A percentile compares a stretch with the other conserved stretches of the same genome.
These are phyloP conservation scores for Deinandra increscens DNA, from an alignment of 129 eudicot species.

Conservation along the genomic window DNA sequence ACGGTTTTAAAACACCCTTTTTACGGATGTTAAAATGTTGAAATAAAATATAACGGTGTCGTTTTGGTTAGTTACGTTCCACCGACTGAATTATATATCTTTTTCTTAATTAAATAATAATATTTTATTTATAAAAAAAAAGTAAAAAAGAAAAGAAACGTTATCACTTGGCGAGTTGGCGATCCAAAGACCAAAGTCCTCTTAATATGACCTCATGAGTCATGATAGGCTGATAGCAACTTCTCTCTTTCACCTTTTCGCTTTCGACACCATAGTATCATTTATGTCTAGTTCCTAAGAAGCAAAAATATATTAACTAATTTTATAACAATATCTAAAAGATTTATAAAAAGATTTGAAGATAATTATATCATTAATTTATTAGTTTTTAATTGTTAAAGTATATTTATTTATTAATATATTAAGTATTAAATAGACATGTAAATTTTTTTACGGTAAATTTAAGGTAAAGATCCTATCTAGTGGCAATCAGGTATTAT, in stretches of 20 bases:
- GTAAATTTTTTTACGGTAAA: too few species aligned
- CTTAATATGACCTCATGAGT: conserved; percentile 18
- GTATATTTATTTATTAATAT: too few species aligned
- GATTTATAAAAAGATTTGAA: too few species aligned
- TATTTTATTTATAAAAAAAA: too few species aligned
- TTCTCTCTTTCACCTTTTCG: conserved; percentile 18
- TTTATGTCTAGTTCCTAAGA: not conserved
- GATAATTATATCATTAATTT: too few species aligned
- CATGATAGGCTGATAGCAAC: conserved; percentile 16
- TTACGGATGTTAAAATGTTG: too few species aligned
- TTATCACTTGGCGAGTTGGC: conserved; percentile 26
- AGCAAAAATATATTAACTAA: not conserved
- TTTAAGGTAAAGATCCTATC: too few species aligned
- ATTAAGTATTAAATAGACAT: too few species aligned
- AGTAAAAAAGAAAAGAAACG: conserved; percentile 3
- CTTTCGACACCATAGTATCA: not conserved
- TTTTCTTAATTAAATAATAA: not conserved
- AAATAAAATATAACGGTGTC: not conserved
- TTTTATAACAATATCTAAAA: not conserved
- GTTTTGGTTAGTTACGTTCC: not conserved
- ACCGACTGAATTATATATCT: conserved; percentile 3
- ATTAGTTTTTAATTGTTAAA: too few species aligned
- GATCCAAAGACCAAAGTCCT: conserved; percentile 1
- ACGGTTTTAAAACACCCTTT: too few species aligned
- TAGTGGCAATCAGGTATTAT: too few species aligned